Evolutionary conservation across 768 basidiomycete species (phyloP).

Genomic region (Piloderma croceum): DNA sequence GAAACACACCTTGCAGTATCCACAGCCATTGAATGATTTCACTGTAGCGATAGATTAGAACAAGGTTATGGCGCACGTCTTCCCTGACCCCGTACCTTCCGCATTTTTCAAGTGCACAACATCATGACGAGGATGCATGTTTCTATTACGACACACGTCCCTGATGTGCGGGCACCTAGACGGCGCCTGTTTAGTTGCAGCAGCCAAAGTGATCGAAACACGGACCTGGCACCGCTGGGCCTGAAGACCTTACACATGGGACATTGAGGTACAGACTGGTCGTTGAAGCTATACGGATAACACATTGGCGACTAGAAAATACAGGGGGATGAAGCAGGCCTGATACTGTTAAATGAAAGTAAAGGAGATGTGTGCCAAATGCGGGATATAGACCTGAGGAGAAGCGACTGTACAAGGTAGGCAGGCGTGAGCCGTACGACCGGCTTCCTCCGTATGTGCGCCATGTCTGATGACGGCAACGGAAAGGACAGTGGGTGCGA

Average conservation of each 20-base stretch:
- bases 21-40: constrained; percentile 79
- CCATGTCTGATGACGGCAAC: too few relatives aligned
- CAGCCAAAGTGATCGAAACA: constrained; percentile 8
- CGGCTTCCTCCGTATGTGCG: too few relatives aligned
- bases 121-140: constrained; percentile 69
- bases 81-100: constrained; percentile 74
- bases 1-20: constrained; percentile 76
- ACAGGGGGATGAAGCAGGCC: too few relatives aligned
- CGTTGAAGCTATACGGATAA: constrained; percentile 61
- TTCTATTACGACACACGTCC: constrained; percentile 71
- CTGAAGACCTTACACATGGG: constrained; percentile 84
- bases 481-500: too few relatives aligned
- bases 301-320: too few relatives aligned
- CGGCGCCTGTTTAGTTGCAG: constrained; percentile 18
- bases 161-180: constrained; percentile 71
- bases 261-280: constrained; percentile 62
- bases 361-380: too few relatives aligned
- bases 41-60: constrained; percentile 37
- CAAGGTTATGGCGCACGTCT: constrained; percentile 10
- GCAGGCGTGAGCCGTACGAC: too few relatives aligned
- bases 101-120: constrained; percentile 80
- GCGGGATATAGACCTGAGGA: too few relatives aligned
- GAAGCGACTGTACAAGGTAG: too few relatives aligned
- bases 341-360: too few relatives aligned
- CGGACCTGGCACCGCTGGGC: constrained; percentile 52